Conservation (phyloP, 1,139 yeast species). For the Nakaseomyces glabratus region DNA sequence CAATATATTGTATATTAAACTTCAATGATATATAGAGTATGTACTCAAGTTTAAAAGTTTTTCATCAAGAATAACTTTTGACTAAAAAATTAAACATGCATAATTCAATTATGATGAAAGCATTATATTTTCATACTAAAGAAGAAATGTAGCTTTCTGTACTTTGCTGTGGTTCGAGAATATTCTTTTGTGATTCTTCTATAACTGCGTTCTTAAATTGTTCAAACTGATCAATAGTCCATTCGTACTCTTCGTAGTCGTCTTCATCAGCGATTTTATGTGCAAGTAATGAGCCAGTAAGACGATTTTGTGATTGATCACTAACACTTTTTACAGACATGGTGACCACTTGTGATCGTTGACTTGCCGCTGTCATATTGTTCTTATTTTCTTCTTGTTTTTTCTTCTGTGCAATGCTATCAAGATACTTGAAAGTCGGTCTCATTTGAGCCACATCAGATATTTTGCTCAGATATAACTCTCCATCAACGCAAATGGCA, state of each 20-base stretch:
- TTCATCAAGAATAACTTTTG: no score
- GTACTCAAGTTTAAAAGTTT: no score
- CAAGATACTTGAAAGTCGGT: conserved; percentile 73
- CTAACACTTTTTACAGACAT: conserved; percentile 67
- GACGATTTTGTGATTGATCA: conserved; percentile 46
- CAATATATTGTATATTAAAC: no score
- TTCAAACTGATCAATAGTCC: conserved; percentile 26
- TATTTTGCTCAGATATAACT: conserved; percentile 57
- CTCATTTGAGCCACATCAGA: conserved; percentile 67
- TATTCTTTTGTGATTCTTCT: conserved; percentile 19
- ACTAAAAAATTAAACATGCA: no score
- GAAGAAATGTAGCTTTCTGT: conserved; percentile 6
- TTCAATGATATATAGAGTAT: no score
- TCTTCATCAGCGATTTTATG: conserved; percentile 74
- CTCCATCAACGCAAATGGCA: conserved; percentile 42
- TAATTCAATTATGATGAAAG: no score
- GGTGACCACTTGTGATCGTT: conserved; percentile 56
- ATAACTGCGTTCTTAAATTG: conserved; percentile 25
- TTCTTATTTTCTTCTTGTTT: conserved; percentile 33
- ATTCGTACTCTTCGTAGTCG: conserved; percentile 34
- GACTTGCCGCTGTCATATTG: conserved; percentile 39
- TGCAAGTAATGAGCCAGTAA: conserved; percentile 74
- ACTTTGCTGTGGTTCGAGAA: conserved; percentile 18
- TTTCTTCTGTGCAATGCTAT: conserved; percentile 35
- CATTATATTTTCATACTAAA: conserved; percentile 3